Conservation (phyloP, 2,329 filamentous ascomycete species). For the Elsinoe fawcettii region DNA sequence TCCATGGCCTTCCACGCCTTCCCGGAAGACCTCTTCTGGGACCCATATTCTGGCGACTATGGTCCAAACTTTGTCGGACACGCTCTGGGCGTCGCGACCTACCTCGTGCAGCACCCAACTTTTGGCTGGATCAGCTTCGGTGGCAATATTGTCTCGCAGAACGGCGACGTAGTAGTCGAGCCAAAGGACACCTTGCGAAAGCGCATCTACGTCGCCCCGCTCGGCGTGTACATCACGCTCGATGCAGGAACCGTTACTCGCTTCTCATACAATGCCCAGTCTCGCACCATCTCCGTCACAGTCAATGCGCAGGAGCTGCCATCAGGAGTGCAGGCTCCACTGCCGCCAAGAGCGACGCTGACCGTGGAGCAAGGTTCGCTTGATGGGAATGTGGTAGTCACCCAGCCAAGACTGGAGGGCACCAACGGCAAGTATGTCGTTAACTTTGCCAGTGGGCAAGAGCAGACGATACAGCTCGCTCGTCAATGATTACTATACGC, state of each 20-base stretch:
- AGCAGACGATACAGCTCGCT: neutral
- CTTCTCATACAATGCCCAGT: conserved; percentile 30
- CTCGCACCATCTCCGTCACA: conserved; percentile 23
- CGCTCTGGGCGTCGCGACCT: conserved; percentile 44
- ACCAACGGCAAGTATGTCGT: conserved; percentile 8
- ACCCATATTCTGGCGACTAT: conserved; percentile 51
- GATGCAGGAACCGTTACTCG: conserved; percentile 39
- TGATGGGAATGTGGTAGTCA: conserved; percentile 8
- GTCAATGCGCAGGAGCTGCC: conserved; percentile 14
- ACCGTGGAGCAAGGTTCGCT: conserved; percentile 7
- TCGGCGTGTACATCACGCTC: conserved; percentile 36
- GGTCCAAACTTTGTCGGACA: conserved; percentile 49
- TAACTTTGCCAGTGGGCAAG: neutral
- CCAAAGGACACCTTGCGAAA: conserved; percentile 42
- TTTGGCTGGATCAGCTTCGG: conserved; percentile 47
- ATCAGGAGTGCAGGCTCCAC: neutral
- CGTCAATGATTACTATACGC: neutral
- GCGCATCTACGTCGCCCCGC: conserved; percentile 42
- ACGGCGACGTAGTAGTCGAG: conserved; percentile 30
- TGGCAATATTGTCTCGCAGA: conserved; percentile 32
- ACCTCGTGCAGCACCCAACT: conserved; percentile 39
- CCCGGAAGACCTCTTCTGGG: conserved; percentile 50
- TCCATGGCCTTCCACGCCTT: conserved; percentile 51
- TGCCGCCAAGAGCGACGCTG: conserved; percentile 4
- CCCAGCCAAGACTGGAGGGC: neutral